phyloP scores from a whole-genome alignment of 2,329 filamentous ascomycete species.

The Sporothrix schenckii region DNA sequence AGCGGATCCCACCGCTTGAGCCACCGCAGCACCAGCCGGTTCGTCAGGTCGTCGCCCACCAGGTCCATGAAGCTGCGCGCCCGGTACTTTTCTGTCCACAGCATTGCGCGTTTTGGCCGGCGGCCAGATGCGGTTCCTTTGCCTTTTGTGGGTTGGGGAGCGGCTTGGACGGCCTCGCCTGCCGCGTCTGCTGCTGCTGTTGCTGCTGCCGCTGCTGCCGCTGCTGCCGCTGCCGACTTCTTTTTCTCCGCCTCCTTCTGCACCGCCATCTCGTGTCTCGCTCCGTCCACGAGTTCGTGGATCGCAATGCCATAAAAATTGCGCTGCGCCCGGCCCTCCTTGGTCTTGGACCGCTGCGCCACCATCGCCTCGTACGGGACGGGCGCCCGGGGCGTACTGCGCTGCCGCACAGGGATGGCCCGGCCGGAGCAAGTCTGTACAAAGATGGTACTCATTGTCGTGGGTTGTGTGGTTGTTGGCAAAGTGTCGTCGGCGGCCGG shows the following conservation, averaged over 20 bases:
- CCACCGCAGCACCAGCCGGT: constrained; percentile 88
- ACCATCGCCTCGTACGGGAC: constrained; percentile 68
- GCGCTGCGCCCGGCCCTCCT: constrained; percentile 68
- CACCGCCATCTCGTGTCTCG: constrained; percentile 59
- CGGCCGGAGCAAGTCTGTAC: constrained; percentile 59
- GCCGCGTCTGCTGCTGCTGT: background rate
- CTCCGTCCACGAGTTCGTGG: constrained; percentile 75
- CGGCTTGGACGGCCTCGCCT: constrained; percentile 41
- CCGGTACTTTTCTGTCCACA: constrained; percentile 98
- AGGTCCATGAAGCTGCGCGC: constrained; percentile 90
- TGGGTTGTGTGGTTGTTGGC: background rate
- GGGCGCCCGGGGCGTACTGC: constrained; percentile 49
- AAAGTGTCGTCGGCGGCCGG: background rate
- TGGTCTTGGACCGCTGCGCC: constrained; percentile 66
- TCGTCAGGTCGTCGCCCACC: constrained; percentile 91
- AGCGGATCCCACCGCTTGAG: constrained; percentile 91
- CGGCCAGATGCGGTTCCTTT: background rate
- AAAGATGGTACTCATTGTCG: background rate
- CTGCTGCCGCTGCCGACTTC: constrained; percentile 6
- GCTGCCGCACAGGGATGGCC: constrained; percentile 58
- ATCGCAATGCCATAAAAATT: constrained; percentile 94
- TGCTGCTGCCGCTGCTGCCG: too few relatives aligned
- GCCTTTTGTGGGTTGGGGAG: constrained; percentile 36
- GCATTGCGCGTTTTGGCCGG: constrained; percentile 49
- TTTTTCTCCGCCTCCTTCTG: constrained; percentile 50